phyloP scores from a whole-genome alignment of 306 rosid species.

The Geum urbanum region DNA sequence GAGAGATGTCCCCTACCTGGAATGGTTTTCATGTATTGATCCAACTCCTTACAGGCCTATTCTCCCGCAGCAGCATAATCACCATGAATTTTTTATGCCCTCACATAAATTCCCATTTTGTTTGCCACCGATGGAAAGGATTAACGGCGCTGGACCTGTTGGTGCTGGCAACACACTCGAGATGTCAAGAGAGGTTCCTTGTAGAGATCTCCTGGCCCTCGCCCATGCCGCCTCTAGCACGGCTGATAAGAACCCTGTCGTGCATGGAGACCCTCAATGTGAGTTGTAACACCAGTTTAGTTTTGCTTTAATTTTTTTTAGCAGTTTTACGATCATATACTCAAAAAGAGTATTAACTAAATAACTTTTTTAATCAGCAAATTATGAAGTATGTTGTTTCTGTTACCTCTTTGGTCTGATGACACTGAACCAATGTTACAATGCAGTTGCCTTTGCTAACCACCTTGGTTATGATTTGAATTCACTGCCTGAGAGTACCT shows the following conservation, averaged over 20 bases:
- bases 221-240: constrained; percentile 2
- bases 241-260: neutral
- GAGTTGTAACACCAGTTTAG: neutral
- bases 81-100: constrained; percentile 1
- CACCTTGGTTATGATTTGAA: constrained; percentile 28
- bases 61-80: neutral
- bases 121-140: constrained; percentile 1
- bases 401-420: constrained; percentile 20
- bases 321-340: neutral
- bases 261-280: constrained; percentile 15
- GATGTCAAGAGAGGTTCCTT: constrained; percentile 5
- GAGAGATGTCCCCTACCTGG: constrained; percentile 7
- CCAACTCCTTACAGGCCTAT: constrained; percentile 20
- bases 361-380: neutral
- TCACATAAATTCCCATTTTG: constrained; percentile 1
- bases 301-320: neutral
- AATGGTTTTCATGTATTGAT: neutral
- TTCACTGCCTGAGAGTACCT: constrained; percentile 29
- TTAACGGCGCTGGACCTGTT: neutral
- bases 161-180: constrained; percentile 7
- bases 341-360: neutral
- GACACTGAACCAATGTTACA: neutral
- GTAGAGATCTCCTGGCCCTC: constrained; percentile 16
- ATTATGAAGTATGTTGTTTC: neutral
- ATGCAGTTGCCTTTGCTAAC: constrained; percentile 20